Conservation (phyloP, 148 eudicot genomes). For the Silene conica region DNA sequence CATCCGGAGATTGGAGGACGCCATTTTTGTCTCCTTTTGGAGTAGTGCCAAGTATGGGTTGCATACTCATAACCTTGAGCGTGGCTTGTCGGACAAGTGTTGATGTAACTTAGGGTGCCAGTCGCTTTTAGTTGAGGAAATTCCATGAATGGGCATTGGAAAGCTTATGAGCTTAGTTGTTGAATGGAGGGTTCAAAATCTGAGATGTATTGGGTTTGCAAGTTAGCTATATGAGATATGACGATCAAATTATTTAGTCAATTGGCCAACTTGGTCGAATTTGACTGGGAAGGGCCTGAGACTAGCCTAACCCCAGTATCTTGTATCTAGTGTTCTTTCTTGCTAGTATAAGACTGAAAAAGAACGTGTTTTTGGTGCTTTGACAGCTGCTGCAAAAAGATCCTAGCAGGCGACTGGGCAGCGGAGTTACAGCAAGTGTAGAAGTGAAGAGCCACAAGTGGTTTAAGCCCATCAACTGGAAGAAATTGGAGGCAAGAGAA, state of each 20-base stretch:
- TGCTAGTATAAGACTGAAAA: constrained; percentile 1
- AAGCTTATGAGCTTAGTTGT: background rate
- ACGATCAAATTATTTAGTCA: background rate
- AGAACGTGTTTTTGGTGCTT: constrained; percentile 16
- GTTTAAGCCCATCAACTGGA: constrained; percentile 87
- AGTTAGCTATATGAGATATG: background rate
- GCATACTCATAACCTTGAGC: background rate
- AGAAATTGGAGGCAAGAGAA: constrained; percentile 59
- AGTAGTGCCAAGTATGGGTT: background rate
- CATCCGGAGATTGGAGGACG: background rate
- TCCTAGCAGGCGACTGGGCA: constrained; percentile 59
- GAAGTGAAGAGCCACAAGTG: constrained; percentile 80
- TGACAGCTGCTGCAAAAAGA: constrained; percentile 69
- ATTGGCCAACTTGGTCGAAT: background rate
- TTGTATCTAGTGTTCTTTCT: background rate
- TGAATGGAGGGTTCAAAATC: background rate
- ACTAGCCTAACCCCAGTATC: background rate
- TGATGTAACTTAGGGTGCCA: background rate
- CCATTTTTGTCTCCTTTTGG: background rate
- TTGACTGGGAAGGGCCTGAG: background rate
- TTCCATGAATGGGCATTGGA: background rate
- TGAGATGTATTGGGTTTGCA: background rate
- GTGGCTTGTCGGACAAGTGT: background rate
- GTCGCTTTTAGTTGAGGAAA: too few species aligned
- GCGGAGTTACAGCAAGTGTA: constrained; percentile 58